Evolutionary conservation across 177 flowering plant genomes (phyloP).

Genomic region (Vitis hybrid): DNA sequence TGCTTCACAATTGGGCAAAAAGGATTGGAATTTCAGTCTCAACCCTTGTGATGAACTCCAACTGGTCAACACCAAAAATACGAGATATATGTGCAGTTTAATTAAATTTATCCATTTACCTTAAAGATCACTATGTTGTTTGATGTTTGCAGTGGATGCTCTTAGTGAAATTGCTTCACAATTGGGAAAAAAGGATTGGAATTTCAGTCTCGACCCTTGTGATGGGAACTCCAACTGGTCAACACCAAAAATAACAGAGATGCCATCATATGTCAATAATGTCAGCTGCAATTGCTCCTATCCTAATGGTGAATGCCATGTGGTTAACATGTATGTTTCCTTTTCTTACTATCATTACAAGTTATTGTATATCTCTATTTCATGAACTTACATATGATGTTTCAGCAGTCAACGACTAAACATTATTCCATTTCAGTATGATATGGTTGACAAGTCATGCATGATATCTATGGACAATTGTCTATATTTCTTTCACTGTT

Average conservation of each 20-base stretch:
- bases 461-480: no score
- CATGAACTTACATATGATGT: no score
- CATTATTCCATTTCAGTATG: no score
- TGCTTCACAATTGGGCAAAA: neutral
- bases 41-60: slow-evolving; percentile 39
- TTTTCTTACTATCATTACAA: neutral
- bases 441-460: no score
- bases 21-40: slow-evolving; percentile 41
- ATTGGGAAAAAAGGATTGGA: slow-evolving; percentile 25
- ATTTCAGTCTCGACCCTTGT: slow-evolving; percentile 51
- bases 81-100: no score
- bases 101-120: no score
- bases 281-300: slow-evolving; percentile 36
- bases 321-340: slow-evolving; percentile 32
- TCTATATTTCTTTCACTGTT: no score
- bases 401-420: no score
- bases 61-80: slow-evolving; percentile 14
- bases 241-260: neutral
- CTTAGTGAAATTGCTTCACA: no score
- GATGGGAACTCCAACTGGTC: slow-evolving; percentile 18
- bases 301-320: slow-evolving; percentile 31
- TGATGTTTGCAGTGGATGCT: no score
- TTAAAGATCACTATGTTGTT: no score
- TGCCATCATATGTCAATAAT: neutral
- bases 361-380: neutral